phyloP scores from a whole-genome alignment of 2,329 filamentous ascomycete genomes.

The Colletotrichum destructivum region DNA sequence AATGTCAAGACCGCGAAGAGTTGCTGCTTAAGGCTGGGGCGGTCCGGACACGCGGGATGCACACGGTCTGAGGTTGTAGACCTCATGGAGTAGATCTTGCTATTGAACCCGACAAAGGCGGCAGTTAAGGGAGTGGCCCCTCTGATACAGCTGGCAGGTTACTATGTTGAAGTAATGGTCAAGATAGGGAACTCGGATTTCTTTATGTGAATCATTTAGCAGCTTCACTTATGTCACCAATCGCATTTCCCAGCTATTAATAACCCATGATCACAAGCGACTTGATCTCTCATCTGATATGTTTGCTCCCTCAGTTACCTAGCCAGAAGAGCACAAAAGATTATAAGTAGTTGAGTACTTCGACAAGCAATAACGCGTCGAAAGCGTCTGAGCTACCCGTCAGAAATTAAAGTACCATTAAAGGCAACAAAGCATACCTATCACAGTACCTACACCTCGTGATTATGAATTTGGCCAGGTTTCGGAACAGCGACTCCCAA shows the following conservation, averaged over 20 bases:
- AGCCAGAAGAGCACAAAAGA: neutral
- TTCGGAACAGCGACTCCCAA: neutral
- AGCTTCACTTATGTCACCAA: too few relatives aligned
- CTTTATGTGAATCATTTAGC: too few relatives aligned
- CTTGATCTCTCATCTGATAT: neutral
- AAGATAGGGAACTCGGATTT: neutral
- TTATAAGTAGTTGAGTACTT: too few relatives aligned
- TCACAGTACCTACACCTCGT: neutral
- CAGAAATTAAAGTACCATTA: neutral
- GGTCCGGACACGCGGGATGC: constrained; percentile 34
- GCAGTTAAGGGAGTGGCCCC: too few relatives aligned
- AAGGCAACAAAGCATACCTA: neutral
- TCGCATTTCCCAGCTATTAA: too few relatives aligned
- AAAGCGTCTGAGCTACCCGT: neutral
- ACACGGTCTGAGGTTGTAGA: neutral
- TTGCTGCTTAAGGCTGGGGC: constrained; percentile 47
- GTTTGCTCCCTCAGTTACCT: neutral
- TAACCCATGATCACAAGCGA: neutral
- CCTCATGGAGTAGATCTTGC: constrained; percentile 16
- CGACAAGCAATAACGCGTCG: neutral
- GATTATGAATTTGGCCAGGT: neutral
- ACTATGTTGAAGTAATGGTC: neutral
- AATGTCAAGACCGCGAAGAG: constrained; percentile 43
- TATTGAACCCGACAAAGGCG: neutral
- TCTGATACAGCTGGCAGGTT: neutral